A percentile compares a stretch with the other conserved stretches of the same genome.
These are phyloP conservation scores for Ophiosphaerella herpotricha DNA, from an alignment of 2,329 filamentous ascomycete genomes.

Conservation along the genomic window DNA sequence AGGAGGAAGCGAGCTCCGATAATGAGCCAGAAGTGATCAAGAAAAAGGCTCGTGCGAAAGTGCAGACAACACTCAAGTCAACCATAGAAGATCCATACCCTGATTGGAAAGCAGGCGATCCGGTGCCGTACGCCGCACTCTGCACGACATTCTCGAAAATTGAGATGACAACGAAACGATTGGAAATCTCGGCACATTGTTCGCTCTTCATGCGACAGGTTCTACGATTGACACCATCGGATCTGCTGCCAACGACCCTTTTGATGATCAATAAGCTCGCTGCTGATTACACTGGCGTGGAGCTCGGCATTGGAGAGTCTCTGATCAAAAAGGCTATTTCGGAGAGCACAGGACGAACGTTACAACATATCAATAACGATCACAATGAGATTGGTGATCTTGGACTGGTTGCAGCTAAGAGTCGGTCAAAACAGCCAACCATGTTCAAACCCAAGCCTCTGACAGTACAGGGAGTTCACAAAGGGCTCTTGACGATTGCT, in stretches of 20 bases:
- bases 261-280: conserved; percentile 99
- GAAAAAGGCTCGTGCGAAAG: conserved; percentile 77
- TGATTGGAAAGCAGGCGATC: conserved; percentile 87
- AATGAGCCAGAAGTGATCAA: conserved; percentile 71
- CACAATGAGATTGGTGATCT: conserved; percentile 97
- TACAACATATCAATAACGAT: conserved; percentile 89
- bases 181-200: conserved; percentile 87
- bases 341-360: conserved; percentile 85
- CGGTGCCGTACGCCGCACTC: conserved; percentile 91
- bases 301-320: conserved; percentile 97
- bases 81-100: conserved; percentile 82
- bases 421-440: conserved; percentile 89
- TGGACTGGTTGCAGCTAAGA: conserved; percentile 92
- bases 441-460: conserved; percentile 98
- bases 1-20: conserved; percentile 58
- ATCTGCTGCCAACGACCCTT: conserved; percentile 84
- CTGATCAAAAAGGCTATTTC: conserved; percentile 99
- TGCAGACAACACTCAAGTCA: conserved; percentile 74
- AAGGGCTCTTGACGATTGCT: conserved; percentile 85
- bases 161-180: conserved; percentile 89
- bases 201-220: conserved; percentile 91
- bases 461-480: conserved; percentile 83
- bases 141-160: conserved; percentile 94
- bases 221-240: conserved; percentile 83
- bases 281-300: conserved; percentile 93